Evolutionary conservation across 1,284 basidiomycete genomes (phyloP).

Genomic region (Ustilago xerochloae): DNA sequence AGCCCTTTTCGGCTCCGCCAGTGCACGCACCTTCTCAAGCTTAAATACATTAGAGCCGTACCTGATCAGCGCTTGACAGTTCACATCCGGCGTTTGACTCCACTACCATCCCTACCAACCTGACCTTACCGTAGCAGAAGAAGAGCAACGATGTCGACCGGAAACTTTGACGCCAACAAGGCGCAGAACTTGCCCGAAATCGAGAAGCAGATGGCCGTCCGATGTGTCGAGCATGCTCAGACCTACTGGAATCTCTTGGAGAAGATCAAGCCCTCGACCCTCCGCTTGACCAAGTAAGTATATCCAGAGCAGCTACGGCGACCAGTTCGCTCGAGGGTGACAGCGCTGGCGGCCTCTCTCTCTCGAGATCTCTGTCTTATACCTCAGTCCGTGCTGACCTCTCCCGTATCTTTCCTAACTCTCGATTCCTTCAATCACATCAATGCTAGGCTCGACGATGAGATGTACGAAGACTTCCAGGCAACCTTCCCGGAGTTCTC

Average conservation of each 20-base stretch:
- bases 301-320: neutral
- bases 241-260: slow-evolving; percentile 96
- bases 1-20: slow-evolving; percentile 13
- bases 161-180: slow-evolving; percentile 63
- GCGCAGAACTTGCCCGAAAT: slow-evolving; percentile 91
- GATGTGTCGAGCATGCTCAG: slow-evolving; percentile 81
- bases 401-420: neutral
- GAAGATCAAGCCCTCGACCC: slow-evolving; percentile 79
- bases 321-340: neutral
- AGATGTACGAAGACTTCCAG: slow-evolving; percentile 84
- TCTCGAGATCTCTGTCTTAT: neutral
- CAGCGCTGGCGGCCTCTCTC: neutral
- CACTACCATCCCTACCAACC: neutral
- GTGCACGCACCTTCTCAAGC: slow-evolving; percentile 7
- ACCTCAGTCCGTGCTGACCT: neutral
- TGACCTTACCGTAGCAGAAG: neutral
- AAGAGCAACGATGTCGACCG: slow-evolving; percentile 53
- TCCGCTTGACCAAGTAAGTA: slow-evolving; percentile 81
- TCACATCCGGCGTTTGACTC: neutral
- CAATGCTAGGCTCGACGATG: slow-evolving; percentile 79
- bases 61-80: neutral
- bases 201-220: slow-evolving; percentile 94
- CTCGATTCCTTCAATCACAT: neutral
- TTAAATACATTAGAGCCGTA: neutral
- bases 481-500: slow-evolving; percentile 85